Evolutionary conservation across 2,329 filamentous ascomycete genomes (phyloP).

Genomic region (Trichoderma atroviride): DNA sequence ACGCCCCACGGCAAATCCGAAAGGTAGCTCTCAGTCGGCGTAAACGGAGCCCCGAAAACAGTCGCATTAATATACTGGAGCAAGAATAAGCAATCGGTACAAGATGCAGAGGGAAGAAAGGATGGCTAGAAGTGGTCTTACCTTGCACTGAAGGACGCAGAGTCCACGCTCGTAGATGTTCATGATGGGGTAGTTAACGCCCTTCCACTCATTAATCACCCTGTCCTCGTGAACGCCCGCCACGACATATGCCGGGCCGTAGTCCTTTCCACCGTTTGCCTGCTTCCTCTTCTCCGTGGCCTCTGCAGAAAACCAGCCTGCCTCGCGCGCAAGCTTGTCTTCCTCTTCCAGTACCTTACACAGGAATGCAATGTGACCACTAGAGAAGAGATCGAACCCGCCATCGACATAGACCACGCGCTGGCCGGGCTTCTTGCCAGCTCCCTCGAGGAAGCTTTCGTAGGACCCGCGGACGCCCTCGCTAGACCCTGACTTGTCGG

Average conservation of each 20-base stretch:
- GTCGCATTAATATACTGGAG: constrained; percentile 80
- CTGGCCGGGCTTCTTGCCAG: constrained; percentile 74
- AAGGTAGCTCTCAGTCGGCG: constrained; percentile 79
- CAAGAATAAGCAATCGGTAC: not conserved
- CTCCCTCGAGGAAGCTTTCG: constrained; percentile 68
- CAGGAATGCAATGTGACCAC: constrained; percentile 94
- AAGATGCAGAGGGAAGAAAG: not conserved
- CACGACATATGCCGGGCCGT: constrained; percentile 82
- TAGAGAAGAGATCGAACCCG: constrained; percentile 95
- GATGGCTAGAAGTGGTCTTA: constrained; percentile 48
- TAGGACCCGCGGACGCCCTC: constrained; percentile 65
- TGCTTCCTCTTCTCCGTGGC: constrained; percentile 64
- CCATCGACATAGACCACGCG: constrained; percentile 93
- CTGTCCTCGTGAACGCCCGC: constrained; percentile 93
- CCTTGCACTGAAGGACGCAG: constrained; percentile 92
- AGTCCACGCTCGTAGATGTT: constrained; percentile 96
- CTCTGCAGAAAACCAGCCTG: constrained; percentile 74
- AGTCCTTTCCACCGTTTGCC: constrained; percentile 65
- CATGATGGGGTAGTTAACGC: constrained; percentile 99
- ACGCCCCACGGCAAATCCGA: constrained; percentile 71
- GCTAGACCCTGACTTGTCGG: constrained; percentile 47
- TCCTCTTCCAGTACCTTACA: constrained; percentile 74
- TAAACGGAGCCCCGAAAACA: constrained; percentile 87
- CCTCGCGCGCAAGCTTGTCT: constrained; percentile 64
- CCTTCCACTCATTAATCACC: constrained; percentile 96